Evolutionary conservation across 2,329 filamentous ascomycete species (phyloP).

Genomic region (Pseudogymnoascus sp.): DNA sequence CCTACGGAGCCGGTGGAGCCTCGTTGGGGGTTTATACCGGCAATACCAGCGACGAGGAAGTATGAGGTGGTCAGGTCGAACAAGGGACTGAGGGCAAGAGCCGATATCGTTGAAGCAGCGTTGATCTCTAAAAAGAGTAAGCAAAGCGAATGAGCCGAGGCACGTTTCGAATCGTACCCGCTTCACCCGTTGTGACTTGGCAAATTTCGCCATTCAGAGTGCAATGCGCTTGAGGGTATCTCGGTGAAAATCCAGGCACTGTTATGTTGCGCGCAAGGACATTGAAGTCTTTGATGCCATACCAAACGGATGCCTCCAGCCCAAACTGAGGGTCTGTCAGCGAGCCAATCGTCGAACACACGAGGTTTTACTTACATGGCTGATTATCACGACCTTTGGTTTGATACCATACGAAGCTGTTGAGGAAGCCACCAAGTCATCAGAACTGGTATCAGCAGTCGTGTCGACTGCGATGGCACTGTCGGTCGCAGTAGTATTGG

Average conservation of each 20-base stretch:
- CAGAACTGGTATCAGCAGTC: background rate
- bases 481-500: background rate
- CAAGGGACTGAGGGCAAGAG: constrained; percentile 51
- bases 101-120: constrained; percentile 57
- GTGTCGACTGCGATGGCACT: background rate
- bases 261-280: constrained; percentile 52
- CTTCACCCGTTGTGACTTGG: constrained; percentile 60
- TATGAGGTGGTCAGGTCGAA: constrained; percentile 64
- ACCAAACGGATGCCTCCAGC: constrained; percentile 57
- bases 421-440: background rate
- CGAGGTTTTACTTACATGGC: constrained; percentile 41
- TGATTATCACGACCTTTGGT: constrained; percentile 57
- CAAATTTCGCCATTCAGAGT: constrained; percentile 54
- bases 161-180: constrained; percentile 18
- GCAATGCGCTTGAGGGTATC: constrained; percentile 60
- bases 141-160: background rate
- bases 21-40: constrained; percentile 62
- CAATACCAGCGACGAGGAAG: constrained; percentile 66
- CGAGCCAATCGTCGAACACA: background rate
- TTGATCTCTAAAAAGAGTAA: constrained; percentile 54
- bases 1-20: constrained; percentile 60
- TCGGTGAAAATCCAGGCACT: constrained; percentile 55
- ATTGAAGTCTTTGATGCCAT: constrained; percentile 37
- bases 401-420: constrained; percentile 28
- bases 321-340: constrained; percentile 41